phyloP scores from a whole-genome alignment of 441 rosid genomes.

The Manihot esculenta region DNA sequence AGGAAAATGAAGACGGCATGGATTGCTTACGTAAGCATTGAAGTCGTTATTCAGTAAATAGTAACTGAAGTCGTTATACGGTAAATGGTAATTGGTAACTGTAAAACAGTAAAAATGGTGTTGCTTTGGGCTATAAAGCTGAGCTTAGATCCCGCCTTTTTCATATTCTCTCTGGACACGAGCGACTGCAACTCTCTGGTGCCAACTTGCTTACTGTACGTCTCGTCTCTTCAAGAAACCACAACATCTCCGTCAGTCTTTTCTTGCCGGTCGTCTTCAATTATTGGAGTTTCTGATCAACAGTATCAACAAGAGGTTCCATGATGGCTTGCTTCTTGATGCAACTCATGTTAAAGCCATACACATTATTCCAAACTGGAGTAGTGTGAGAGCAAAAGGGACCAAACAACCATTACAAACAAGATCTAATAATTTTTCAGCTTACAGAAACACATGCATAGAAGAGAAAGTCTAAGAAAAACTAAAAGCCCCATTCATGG shows the following conservation, averaged over 20 bases:
- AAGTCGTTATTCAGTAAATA: no score
- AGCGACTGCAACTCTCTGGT: no score
- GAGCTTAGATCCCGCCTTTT: no score
- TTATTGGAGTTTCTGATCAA: constrained; percentile 71
- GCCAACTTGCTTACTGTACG: neutral
- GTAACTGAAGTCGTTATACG: no score
- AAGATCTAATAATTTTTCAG: constrained; percentile 6
- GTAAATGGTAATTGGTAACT: no score
- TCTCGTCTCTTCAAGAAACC: neutral
- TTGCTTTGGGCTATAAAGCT: no score
- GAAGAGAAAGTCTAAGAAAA: no score
- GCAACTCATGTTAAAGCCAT: constrained; percentile 98
- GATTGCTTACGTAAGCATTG: no score
- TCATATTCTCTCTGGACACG: no score
- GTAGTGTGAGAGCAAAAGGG: constrained; percentile 13
- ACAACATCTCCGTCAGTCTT: neutral
- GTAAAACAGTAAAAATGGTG: no score
- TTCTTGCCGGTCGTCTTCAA: neutral
- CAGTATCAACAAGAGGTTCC: constrained; percentile 98
- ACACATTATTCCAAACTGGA: constrained; percentile 92
- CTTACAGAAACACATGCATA: neutral
- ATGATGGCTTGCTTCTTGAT: constrained; percentile 92
- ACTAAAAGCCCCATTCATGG: neutral
- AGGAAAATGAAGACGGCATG: no score
- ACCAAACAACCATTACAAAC: neutral